phyloP scores from a whole-genome alignment of 2,329 filamentous ascomycete species.

The Reticulascus tulasneorum region DNA sequence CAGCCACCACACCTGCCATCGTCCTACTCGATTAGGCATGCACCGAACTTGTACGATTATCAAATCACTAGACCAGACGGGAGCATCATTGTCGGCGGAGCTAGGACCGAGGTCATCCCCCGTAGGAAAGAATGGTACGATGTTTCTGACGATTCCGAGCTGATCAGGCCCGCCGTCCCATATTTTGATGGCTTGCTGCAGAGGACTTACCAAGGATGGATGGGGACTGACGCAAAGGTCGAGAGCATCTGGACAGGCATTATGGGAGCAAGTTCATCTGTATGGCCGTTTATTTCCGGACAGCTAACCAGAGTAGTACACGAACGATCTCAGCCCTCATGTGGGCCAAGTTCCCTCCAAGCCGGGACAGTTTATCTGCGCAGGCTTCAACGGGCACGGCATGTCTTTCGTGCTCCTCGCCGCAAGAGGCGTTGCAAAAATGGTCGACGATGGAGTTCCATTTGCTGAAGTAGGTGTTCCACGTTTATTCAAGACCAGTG shows the following conservation, averaged over 20 bases:
- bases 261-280: constrained; percentile 24
- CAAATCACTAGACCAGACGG: constrained; percentile 40
- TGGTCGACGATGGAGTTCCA: constrained; percentile 25
- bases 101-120: constrained; percentile 14
- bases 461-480: constrained; percentile 36
- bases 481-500: constrained; percentile 28
- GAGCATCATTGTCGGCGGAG: constrained; percentile 39
- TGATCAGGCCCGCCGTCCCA: constrained; percentile 32
- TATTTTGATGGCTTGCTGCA: constrained; percentile 46
- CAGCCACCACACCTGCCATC: constrained; percentile 16
- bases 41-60: constrained; percentile 25
- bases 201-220: constrained; percentile 40
- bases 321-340: constrained; percentile 7
- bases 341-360: constrained; percentile 29
- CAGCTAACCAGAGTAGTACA: constrained; percentile 31
- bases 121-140: constrained; percentile 34
- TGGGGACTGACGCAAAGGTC: constrained; percentile 31
- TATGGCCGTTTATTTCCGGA: constrained; percentile 28
- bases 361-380: constrained; percentile 36
- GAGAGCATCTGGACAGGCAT: constrained; percentile 34
- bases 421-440: constrained; percentile 34
- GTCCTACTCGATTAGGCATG: constrained; percentile 21
- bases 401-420: constrained; percentile 42
- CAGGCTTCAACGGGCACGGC: constrained; percentile 48
- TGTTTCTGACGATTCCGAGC: constrained; percentile 34